Base-by-base conservation (phyloP, 306 rosid species). In the Luffa acutangula region DNA sequence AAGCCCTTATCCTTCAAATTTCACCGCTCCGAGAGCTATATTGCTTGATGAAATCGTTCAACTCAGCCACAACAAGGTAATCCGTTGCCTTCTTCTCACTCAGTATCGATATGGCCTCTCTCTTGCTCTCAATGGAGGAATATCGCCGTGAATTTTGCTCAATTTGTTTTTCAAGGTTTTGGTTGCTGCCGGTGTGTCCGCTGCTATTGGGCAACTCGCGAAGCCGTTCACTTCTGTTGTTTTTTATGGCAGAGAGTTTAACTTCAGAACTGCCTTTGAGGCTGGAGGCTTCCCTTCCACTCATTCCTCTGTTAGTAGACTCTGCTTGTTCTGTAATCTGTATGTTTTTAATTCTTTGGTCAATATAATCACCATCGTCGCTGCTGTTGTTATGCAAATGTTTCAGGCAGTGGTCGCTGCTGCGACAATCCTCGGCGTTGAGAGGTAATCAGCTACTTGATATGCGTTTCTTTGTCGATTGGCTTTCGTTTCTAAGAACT, bases 281-380 rank as follows among this genome's bases (percentile, higher is more conserved):
- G 89, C 97, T 34, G 98, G 97, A 77, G 98, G 98, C 53, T 94
- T 94, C 81, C 97, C 98, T 62, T 94, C 98, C 4, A 81, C 97
- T 18, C 98, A 94, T 85, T 91, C 98, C 80, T 92, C 98, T 57
- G 98, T 94, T 90, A 82, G 91, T 33, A 20, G 73, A 52, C 54
- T 14, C 31, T 20, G 20, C 13, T 33, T 57, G 75, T 48, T 72
- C 74, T 18, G 9, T 41, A 41, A 43, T 72, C 74, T 18, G 9
- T 36, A 41, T 36, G 21, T 75, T 79, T 10, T 5, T 67, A 41
- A 21, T 69, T 51, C 4, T 54, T 48, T 56, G 13, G 8, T 78
- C 9, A 14, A 62, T 4, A 33, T 34, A 64, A 64, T 78, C 21
- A 62, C 6, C 33, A 43, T 18, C 46, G 0, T 59, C 18, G 7